phyloP scores from a whole-genome alignment of 2,329 filamentous ascomycete genomes.

The Phialophora verrucosa region DNA sequence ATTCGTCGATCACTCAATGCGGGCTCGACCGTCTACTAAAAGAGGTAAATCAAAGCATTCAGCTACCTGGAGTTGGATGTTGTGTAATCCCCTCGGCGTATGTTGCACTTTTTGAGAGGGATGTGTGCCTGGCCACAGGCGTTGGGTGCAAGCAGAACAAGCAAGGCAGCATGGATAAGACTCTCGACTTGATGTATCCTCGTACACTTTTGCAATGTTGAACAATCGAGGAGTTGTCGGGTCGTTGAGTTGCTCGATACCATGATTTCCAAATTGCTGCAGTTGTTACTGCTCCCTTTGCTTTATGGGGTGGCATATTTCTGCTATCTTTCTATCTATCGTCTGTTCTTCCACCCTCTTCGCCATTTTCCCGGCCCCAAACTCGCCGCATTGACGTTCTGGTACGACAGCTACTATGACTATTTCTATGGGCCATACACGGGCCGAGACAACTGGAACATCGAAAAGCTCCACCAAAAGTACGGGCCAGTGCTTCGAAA shows the following conservation, averaged over 20 bases:
- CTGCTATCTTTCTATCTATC: too few species aligned
- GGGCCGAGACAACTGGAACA: slow-evolving; percentile 44
- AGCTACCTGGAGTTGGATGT: not conserved
- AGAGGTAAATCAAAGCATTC: not conserved
- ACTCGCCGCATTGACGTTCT: slow-evolving; percentile 41
- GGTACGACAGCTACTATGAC: slow-evolving; percentile 43
- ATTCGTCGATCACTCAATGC: not conserved
- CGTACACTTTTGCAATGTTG: too few species aligned
- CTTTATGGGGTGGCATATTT: too few species aligned
- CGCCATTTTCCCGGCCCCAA: slow-evolving; percentile 45
- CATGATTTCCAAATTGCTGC: too few species aligned
- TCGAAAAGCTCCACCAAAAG: slow-evolving; percentile 30
- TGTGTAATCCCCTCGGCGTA: not conserved
- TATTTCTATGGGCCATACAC: slow-evolving; percentile 32
- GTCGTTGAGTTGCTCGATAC: too few species aligned
- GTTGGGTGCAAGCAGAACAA: not conserved
- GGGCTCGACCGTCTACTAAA: not conserved
- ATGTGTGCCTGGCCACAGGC: not conserved
- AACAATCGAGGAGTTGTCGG: too few species aligned
- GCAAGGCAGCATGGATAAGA: too few species aligned
- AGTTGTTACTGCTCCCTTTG: too few species aligned
- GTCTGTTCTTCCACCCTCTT: slow-evolving; percentile 42
- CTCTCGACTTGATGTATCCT: too few species aligned
- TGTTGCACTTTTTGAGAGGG: not conserved
- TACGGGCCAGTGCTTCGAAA: slow-evolving; percentile 26